Conservation (phyloP, 257 asterid species). For the Plantago major region DNA sequence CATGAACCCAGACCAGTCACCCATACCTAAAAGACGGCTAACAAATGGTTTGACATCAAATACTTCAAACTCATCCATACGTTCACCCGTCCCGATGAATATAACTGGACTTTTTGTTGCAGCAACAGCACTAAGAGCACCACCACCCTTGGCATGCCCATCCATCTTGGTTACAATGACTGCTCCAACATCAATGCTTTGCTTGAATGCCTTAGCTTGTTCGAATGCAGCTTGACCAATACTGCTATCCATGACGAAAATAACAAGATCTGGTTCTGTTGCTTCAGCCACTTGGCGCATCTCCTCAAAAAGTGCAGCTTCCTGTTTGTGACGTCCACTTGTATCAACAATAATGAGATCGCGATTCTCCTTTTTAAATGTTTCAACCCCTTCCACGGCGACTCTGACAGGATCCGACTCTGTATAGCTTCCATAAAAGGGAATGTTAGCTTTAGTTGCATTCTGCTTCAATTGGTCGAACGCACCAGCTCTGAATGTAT, state of each 20-base stretch:
- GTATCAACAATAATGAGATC: slow-evolving; percentile 96
- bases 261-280: slow-evolving; percentile 94
- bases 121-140: slow-evolving; percentile 99
- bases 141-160: slow-evolving; percentile 99
- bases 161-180: slow-evolving; percentile 97
- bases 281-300: slow-evolving; percentile 99
- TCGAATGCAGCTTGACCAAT: slow-evolving; percentile 99
- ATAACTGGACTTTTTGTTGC: slow-evolving; percentile 96
- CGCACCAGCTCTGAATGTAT: slow-evolving; percentile 96
- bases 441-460: slow-evolving; percentile 91
- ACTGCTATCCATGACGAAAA: slow-evolving; percentile 99
- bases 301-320: slow-evolving; percentile 93
- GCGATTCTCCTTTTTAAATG: slow-evolving; percentile 83
- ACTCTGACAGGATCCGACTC: slow-evolving; percentile 97
- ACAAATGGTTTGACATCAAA: slow-evolving; percentile 98
- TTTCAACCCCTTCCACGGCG: slow-evolving; percentile 94
- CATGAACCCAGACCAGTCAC: slow-evolving; percentile 99
- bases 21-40: slow-evolving; percentile 95
- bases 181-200: slow-evolving; percentile 98
- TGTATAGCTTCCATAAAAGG: slow-evolving; percentile 92
- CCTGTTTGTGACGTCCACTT: slow-evolving; percentile 99
- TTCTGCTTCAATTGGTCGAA: slow-evolving; percentile 97
- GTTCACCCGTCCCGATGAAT: slow-evolving; percentile 98
- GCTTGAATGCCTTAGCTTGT: slow-evolving; percentile 98
- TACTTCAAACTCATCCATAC: slow-evolving; percentile 98